phyloP scores from a whole-genome alignment of 306 rosid species.

The Lathyrus aphaca region DNA sequence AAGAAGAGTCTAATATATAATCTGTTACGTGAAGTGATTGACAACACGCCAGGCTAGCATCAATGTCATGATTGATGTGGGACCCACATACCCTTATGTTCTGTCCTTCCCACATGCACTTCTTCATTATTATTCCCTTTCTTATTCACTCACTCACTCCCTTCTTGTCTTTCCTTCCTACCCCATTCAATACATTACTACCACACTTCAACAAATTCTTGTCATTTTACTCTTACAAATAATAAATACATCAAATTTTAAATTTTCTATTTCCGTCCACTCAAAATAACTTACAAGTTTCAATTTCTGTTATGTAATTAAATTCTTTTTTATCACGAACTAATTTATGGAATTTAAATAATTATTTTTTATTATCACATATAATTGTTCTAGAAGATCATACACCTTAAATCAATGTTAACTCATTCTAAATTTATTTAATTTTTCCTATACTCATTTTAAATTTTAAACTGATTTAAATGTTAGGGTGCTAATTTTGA shows the following conservation, averaged over 20 bases:
- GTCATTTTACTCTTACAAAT: background rate
- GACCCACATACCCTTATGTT: slow-evolving; percentile 48
- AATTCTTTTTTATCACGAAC: too few species aligned
- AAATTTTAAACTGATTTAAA: too few species aligned
- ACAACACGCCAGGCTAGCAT: slow-evolving; percentile 80
- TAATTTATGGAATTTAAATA: too few species aligned
- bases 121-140: slow-evolving; percentile 51
- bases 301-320: too few species aligned
- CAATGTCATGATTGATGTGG: slow-evolving; percentile 57
- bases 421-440: too few species aligned
- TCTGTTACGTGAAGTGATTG: slow-evolving; percentile 31
- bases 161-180: background rate
- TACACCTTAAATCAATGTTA: too few species aligned
- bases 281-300: too few species aligned
- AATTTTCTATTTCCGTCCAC: background rate
- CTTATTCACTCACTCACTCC: slow-evolving; percentile 39
- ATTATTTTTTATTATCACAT: too few species aligned
- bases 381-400: too few species aligned
- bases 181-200: background rate
- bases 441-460: too few species aligned
- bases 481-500: too few species aligned
- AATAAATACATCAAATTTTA: background rate
- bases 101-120: slow-evolving; percentile 77
- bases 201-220: background rate
- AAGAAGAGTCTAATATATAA: slow-evolving; percentile 12